Evolutionary conservation across 2,329 filamentous ascomycete genomes (phyloP).

Genomic region (Trichoderma atrobrunneum): DNA sequence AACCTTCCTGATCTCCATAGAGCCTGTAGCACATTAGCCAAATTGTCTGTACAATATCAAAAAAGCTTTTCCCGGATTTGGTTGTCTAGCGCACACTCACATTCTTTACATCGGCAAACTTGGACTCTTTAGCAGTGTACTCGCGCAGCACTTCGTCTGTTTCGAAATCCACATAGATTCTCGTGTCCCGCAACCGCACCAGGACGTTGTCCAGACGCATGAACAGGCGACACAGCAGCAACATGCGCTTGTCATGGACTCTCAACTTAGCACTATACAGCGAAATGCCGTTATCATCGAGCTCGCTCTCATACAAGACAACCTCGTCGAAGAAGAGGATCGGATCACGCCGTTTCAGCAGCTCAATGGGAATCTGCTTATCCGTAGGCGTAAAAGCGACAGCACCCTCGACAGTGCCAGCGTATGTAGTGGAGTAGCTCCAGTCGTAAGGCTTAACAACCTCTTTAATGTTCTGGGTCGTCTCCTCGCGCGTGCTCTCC

Average conservation of each 20-base stretch:
- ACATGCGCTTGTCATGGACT: conserved; percentile 85
- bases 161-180: conserved; percentile 87
- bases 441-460: conserved; percentile 96
- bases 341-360: conserved; percentile 84
- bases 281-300: conserved; percentile 95
- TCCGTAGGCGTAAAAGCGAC: conserved; percentile 32
- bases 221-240: conserved; percentile 83
- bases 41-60: not conserved
- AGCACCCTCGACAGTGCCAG: conserved; percentile 56
- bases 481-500: conserved; percentile 66
- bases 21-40: conserved; percentile 37
- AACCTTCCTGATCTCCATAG: conserved; percentile 48
- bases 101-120: conserved; percentile 71
- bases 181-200: conserved; percentile 81
- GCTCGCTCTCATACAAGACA: conserved; percentile 92
- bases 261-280: conserved; percentile 86
- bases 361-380: conserved; percentile 71
- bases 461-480: conserved; percentile 84
- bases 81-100: conserved; percentile 38
- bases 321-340: conserved; percentile 98
- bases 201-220: conserved; percentile 91
- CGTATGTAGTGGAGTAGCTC: conserved; percentile 91
- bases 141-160: conserved; percentile 78
- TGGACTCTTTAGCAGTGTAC: conserved; percentile 83
- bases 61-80: not conserved